Evolutionary conservation across 441 rosid species (phyloP).

Genomic region (Jatropha podagrica): DNA sequence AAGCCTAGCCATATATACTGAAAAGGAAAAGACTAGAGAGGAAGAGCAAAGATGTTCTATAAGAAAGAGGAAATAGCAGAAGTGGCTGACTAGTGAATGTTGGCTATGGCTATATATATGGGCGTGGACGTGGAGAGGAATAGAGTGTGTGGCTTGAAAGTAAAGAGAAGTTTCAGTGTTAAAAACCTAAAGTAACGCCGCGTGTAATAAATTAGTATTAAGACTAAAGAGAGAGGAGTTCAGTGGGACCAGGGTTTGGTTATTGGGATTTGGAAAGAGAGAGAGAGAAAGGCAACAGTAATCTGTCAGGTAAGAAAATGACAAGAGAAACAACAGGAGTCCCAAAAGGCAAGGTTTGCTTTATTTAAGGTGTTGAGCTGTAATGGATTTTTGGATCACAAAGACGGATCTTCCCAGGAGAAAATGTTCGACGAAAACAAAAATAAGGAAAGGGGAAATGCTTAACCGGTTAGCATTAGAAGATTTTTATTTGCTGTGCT

Average conservation of each 20-base stretch:
- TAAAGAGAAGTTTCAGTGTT: neutral
- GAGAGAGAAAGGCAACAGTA: neutral
- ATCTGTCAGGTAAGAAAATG: neutral
- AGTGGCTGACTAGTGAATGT: neutral
- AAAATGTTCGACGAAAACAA: too few species aligned
- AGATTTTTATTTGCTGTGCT: too few species aligned
- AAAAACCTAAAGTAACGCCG: neutral
- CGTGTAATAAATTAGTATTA: neutral
- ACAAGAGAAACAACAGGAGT: neutral
- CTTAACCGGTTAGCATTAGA: too few species aligned
- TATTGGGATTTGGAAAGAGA: neutral
- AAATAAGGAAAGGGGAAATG: too few species aligned
- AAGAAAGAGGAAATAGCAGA: neutral
- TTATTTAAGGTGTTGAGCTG: neutral
- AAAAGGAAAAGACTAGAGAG: neutral
- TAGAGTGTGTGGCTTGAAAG: neutral
- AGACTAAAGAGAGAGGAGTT: neutral
- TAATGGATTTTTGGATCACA: neutral
- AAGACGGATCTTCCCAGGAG: too few species aligned
- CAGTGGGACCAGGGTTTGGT: neutral
- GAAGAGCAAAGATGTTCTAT: neutral
- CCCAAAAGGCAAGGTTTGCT: neutral
- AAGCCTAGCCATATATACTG: constrained; percentile 23
- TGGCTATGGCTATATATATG: neutral
- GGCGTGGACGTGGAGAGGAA: neutral